Base-by-base conservation (phyloP, 805 yeast genomes). In the Wickerhamiella nectarea region DNA sequence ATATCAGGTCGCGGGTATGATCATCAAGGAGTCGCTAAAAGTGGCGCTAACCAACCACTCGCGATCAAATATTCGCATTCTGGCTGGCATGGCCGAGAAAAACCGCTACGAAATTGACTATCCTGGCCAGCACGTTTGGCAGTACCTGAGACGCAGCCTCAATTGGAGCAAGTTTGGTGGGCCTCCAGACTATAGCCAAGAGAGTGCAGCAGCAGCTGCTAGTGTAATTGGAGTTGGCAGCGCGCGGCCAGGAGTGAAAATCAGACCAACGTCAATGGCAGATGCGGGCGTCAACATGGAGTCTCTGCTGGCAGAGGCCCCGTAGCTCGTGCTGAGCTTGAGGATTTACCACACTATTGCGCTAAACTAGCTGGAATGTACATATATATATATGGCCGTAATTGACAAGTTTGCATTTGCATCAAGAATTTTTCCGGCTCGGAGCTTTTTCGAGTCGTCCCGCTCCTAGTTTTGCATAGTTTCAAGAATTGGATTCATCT, bases 91-190 rank as follows among this genome's bases (percentile, higher is more conserved):
- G 21, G 40, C 40, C 22, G 34, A 11, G 15, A 25, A 37, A 25
- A 37, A 37, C 12, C 6, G 18, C 9, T 14, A 24, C 7, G 19
- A 3, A 4, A 20, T 40, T 4, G 28, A 20, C 2, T 34, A 17
- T 25, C 43, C 43, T 3, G 43, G 43, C 12, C 20, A 22, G 21
- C 43, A 40, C 17, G 43, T 34, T 6, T 34, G 33, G 37, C 6
- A 21, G 4, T 40, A 40, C 22, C 34, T 40, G 11, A 20, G 22
- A 5, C 4, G 24, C n/a, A 15, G 5, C n/a, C 38, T 40, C 11
- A 34, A 19, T 17, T 40, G 43, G 43, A 21, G 12, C 14, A 20
- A 26, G 9, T 20, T 15, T 11, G 20, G 21, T 3, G 43, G 43
- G 14, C 43, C 43, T 4, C 43, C 37, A 6, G 38, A 40, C 22